Evolutionary conservation across 768 basidiomycete species (phyloP).

Genomic region (Mrakia gelida): DNA sequence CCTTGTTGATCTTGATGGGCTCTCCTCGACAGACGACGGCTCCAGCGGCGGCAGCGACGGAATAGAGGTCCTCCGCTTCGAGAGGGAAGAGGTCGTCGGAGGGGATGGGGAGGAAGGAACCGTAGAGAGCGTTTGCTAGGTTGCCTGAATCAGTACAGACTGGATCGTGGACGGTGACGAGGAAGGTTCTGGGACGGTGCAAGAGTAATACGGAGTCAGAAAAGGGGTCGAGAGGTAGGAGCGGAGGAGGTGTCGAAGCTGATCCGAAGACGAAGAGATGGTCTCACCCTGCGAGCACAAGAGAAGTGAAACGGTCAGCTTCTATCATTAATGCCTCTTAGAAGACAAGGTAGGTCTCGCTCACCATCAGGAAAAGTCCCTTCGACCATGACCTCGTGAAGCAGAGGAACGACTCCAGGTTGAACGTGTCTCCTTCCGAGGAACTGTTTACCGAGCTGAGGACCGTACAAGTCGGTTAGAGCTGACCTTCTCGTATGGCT

Average conservation of each 20-base stretch:
- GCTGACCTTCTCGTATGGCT: background rate
- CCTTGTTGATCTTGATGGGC: conserved; percentile 69
- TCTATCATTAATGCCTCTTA: no score
- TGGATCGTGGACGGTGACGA: conserved; percentile 96
- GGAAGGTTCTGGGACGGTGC: conserved; percentile 54
- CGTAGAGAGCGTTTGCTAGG: conserved; percentile 79
- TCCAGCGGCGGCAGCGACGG: conserved; percentile 21
- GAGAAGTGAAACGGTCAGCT: background rate
- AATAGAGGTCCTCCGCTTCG: conserved; percentile 45
- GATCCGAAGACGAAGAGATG: background rate
- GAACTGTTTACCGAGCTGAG: conserved; percentile 68
- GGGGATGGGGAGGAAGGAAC: conserved; percentile 85
- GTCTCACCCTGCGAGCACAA: conserved; percentile 14
- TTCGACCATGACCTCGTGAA: conserved; percentile 90
- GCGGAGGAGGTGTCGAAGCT: background rate
- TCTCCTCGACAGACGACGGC: conserved; percentile 42
- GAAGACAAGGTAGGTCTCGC: conserved; percentile 32
- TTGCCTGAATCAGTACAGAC: conserved; percentile 78
- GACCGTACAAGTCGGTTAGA: background rate
- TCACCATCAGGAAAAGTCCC: conserved; percentile 83
- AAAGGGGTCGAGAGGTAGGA: background rate
- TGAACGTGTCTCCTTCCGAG: conserved; percentile 86
- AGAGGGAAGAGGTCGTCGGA: conserved; percentile 61
- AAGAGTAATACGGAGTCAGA: background rate
- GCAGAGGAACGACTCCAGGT: conserved; percentile 64